Evolutionary conservation across 2,329 filamentous ascomycete species (phyloP).

Genomic region (Scleromitrula shiraiana): DNA sequence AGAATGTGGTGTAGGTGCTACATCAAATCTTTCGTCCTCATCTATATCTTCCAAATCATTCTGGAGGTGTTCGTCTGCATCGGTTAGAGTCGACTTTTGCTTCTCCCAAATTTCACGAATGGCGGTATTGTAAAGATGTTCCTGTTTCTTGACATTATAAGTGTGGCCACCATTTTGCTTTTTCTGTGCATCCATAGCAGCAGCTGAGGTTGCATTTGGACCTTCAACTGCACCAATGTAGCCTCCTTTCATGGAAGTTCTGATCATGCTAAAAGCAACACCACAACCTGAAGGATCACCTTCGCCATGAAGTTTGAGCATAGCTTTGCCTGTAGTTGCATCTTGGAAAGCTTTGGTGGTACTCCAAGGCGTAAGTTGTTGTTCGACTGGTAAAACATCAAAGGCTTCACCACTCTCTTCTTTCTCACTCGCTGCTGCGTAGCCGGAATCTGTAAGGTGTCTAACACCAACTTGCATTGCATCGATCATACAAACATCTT

Average conservation of each 20-base stretch:
- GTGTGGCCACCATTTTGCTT: constrained; percentile 89
- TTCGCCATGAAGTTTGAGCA: constrained; percentile 90
- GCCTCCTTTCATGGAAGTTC: constrained; percentile 97
- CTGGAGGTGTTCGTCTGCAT: constrained; percentile 59
- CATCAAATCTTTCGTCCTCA: constrained; percentile 47
- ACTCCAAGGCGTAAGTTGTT: constrained; percentile 91
- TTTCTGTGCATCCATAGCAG: constrained; percentile 65
- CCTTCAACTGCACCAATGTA: constrained; percentile 74
- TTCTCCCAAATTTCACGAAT: constrained; percentile 90
- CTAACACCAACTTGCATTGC: constrained; percentile 95
- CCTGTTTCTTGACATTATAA: constrained; percentile 94
- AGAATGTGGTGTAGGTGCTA: constrained; percentile 55
- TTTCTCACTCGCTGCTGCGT: constrained; percentile 62
- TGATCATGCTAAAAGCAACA: constrained; percentile 93
- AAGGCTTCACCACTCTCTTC: constrained; percentile 39
- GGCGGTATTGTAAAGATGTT: constrained; percentile 83
- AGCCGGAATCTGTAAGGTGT: constrained; percentile 84
- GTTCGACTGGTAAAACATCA: constrained; percentile 61
- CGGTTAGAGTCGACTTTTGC: constrained; percentile 71
- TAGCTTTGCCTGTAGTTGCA: constrained; percentile 88
- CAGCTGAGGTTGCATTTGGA: constrained; percentile 59
- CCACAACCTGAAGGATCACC: constrained; percentile 92
- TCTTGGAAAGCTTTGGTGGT: constrained; percentile 95
- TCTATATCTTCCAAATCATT: constrained; percentile 36
- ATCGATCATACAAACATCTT: constrained; percentile 90